Base-by-base conservation (phyloP, 345 rosid species). In the Firmiana major region DNA sequence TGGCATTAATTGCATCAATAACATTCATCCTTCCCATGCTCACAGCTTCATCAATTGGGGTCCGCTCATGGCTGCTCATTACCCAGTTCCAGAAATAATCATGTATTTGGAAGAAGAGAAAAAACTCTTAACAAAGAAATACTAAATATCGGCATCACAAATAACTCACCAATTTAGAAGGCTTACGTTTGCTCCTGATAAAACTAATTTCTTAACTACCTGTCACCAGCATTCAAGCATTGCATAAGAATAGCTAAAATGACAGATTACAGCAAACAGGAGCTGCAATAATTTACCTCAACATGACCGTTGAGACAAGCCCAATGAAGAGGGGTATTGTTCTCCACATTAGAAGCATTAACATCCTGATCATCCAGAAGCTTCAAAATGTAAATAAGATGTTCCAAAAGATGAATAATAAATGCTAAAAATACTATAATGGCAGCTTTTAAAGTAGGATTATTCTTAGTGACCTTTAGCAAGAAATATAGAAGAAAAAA, bases 321-420 rank as follows among this genome's bases (percentile, higher is more conserved):
- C 89, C 92, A 93, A 77, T 96, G 99, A 76, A 92, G 89, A 59
- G 99, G 94, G 22, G 94, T 87, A 83, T 93, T 96, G 78, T 85
- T 93, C 87, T 96, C 98, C 60, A 55, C 83, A 59, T 96, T 96
- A 74, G 77, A 84, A 73, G 90, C 88, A 70, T 93, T 87, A 7
- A 92, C 76, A 75, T 94, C 97, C 98, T 92, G 81, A 71, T 73
- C 58, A 79, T 31, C 19, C 63, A 64, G 70, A 80, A 36, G 51
- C 24, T 22, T 40, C 60, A 49, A 68, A 73, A 71, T 49, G 45
- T 40, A 24, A 67, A 57, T 21, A 79, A 31, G 64, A 62, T 74
- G 51, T 62, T 59, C 26, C 16, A 53, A 10, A 64, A 64, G 6
- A 6, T 24, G 5, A 65, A 45, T 4, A 45, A 71, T 19, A 24